phyloP scores from a whole-genome alignment of 305 asterid genomes.

The Fraxinus sp. region DNA sequence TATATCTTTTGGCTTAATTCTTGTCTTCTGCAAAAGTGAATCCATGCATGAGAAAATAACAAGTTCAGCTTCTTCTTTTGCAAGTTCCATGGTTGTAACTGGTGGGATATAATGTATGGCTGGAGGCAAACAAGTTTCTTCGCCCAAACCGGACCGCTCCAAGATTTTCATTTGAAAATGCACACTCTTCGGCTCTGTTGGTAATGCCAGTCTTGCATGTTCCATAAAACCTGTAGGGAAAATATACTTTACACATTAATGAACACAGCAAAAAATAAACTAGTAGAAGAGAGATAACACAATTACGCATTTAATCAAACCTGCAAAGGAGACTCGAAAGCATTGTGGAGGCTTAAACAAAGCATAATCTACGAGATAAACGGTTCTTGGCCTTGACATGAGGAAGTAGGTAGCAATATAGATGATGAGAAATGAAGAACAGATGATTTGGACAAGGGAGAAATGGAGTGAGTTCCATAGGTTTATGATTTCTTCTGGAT shows the following conservation, averaged over 20 bases:
- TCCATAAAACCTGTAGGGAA: slow-evolving; percentile 32
- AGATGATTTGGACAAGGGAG: not conserved
- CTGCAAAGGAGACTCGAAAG: slow-evolving; percentile 47
- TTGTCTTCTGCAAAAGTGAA: slow-evolving; percentile 36
- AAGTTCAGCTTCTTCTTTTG: slow-evolving; percentile 44
- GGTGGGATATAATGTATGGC: slow-evolving; percentile 49
- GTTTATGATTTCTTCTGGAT: slow-evolving; percentile 27
- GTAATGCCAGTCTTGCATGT: slow-evolving; percentile 31
- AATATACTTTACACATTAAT: not conserved
- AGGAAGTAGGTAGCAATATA: slow-evolving; percentile 26
- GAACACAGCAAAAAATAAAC: not conserved
- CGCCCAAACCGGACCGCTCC: slow-evolving; percentile 51
- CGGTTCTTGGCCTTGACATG: slow-evolving; percentile 36
- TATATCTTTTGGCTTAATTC: slow-evolving; percentile 35
- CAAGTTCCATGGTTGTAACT: slow-evolving; percentile 26
- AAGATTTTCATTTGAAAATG: slow-evolving; percentile 49
- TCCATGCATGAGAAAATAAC: slow-evolving; percentile 48
- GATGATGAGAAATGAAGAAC: slow-evolving; percentile 20
- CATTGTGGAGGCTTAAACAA: slow-evolving; percentile 44
- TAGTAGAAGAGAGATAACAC: not conserved
- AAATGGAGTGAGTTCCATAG: slow-evolving; percentile 9
- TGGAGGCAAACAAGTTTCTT: slow-evolving; percentile 47
- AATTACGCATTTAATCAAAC: not conserved
- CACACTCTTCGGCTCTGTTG: slow-evolving; percentile 41
- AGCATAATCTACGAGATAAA: slow-evolving; percentile 49